Percentiles rank a stretch among this genome's conserved stretches.
Evolutionary conservation across 768 basidiomycete genomes (phyloP).

Genomic region (Agaricus subrufescens): DNA sequence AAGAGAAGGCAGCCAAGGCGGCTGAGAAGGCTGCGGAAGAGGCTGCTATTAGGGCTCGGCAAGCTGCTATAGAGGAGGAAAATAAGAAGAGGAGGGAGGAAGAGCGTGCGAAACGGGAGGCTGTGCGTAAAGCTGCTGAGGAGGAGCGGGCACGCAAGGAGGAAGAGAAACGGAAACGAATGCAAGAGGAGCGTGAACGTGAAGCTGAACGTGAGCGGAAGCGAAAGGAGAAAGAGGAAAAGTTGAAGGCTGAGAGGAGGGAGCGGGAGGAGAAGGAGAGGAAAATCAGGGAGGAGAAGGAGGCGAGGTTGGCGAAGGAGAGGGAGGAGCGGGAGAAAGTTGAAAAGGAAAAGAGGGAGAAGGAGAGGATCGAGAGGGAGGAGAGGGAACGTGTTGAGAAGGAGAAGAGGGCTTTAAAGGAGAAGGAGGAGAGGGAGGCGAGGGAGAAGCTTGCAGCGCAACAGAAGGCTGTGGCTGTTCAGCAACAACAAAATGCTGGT

Average conservation of each 20-base stretch:
- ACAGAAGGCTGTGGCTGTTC: constrained; percentile 41
- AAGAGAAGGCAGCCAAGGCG: constrained; percentile 78
- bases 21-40: constrained; percentile 88
- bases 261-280: constrained; percentile 53
- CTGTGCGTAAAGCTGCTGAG: constrained; percentile 67
- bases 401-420: constrained; percentile 23
- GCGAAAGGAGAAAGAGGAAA: constrained; percentile 65
- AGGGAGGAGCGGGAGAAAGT: constrained; percentile 27
- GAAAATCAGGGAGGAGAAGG: constrained; percentile 38
- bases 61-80: constrained; percentile 76
- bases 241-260: constrained; percentile 66
- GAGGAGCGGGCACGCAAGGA: constrained; percentile 83
- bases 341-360: constrained; percentile 31
- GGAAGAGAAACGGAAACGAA: constrained; percentile 74
- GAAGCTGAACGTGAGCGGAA: constrained; percentile 73
- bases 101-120: constrained; percentile 76
- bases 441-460: constrained; percentile 27
- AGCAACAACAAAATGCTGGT: constrained; percentile 18
- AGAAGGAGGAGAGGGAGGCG: constrained; percentile 24
- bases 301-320: constrained; percentile 25
- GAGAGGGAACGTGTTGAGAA: constrained; percentile 25
- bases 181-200: constrained; percentile 76
- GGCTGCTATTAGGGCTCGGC: constrained; percentile 70
- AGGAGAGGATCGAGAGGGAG: constrained; percentile 24
- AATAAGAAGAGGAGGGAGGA: constrained; percentile 80